These are phyloP conservation scores for Phytophthora pluvialis DNA, from an alignment of 352 stramenopile species.

Conservation along the genomic window DNA sequence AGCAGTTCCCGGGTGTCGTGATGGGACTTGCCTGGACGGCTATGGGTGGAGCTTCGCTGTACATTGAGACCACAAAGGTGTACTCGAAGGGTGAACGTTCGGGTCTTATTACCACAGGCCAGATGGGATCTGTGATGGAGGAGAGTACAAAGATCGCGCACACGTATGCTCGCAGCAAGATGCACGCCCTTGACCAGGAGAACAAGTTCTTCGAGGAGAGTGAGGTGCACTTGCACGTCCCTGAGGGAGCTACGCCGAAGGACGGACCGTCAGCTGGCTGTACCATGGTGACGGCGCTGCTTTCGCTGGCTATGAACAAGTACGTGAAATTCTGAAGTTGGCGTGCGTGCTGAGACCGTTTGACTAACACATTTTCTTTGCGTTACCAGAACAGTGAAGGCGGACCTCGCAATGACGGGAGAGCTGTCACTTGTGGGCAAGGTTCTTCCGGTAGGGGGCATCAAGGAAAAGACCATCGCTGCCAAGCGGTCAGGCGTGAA, in stretches of 20 bases:
- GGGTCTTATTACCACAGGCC: constrained; percentile 91
- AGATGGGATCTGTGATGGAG: constrained; percentile 99
- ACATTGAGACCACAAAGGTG: constrained; percentile 95
- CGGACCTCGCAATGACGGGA: constrained; percentile 98
- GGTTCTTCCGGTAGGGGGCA: constrained; percentile 98
- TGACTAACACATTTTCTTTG: constrained; percentile 19
- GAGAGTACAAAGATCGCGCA: constrained; percentile 98
- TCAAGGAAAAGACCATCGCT: constrained; percentile 99
- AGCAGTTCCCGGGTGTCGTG: constrained; percentile 94
- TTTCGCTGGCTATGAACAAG: constrained; percentile 95
- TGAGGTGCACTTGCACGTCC: constrained; percentile 98
- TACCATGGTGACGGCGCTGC: constrained; percentile 97
- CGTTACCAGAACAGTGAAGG: constrained; percentile 82
- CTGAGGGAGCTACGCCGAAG: constrained; percentile 98
- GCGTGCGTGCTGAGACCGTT: constrained; percentile 1
- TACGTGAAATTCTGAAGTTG: constrained; percentile 37
- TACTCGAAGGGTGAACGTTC: constrained; percentile 69
- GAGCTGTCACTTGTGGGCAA: constrained; percentile 97
- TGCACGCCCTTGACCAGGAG: constrained; percentile 65
- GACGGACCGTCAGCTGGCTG: constrained; percentile 98
- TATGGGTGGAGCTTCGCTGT: constrained; percentile 98
- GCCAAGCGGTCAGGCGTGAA: constrained; percentile 95
- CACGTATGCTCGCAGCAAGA: constrained; percentile 90
- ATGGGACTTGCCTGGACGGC: constrained; percentile 99
- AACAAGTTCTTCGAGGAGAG: constrained; percentile 96